Evolutionary conservation across 805 yeast genomes (phyloP).

Genomic region (Tetrapisispora taiwanensis): DNA sequence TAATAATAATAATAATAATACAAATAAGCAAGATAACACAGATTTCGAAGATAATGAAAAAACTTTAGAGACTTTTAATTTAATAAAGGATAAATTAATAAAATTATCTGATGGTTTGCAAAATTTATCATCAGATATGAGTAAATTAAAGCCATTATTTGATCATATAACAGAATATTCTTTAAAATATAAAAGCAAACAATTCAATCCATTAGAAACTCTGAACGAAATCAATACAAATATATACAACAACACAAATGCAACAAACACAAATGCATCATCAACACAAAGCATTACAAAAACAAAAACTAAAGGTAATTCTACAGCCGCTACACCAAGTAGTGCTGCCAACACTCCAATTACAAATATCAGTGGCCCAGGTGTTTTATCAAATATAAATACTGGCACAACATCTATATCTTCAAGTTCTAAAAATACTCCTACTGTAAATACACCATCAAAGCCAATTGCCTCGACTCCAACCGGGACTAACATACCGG

Average conservation of each 20-base stretch:
- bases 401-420: not conserved
- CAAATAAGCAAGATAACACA: not conserved
- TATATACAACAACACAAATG: not conserved
- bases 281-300: not conserved
- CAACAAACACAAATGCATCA: not conserved
- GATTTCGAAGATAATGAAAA: slow-evolving; percentile 12
- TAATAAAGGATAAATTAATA: slow-evolving; percentile 14
- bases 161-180: slow-evolving; percentile 19
- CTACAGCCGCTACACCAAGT: slow-evolving; percentile 6
- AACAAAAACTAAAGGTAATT: not conserved
- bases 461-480: not conserved
- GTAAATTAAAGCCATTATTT: slow-evolving; percentile 18
- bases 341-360: slow-evolving; percentile 1
- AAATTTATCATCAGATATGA: slow-evolving; percentile 15
- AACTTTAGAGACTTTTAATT: slow-evolving; percentile 4
- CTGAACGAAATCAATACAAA: slow-evolving; percentile 2
- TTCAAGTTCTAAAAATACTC: slow-evolving; percentile 6
- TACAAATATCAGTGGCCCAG: not conserved
- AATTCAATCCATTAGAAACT: slow-evolving; percentile 20
- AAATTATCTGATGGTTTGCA: slow-evolving; percentile 18
- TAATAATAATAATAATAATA: too few relatives aligned
- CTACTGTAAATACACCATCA: slow-evolving; percentile 8
- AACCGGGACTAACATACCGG: slow-evolving; percentile 1
- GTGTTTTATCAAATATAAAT: not conserved
- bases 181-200: slow-evolving; percentile 10